Base-by-base conservation (phyloP, 202 grass and related monocot species). In the Sporobolus alterniflorus region DNA sequence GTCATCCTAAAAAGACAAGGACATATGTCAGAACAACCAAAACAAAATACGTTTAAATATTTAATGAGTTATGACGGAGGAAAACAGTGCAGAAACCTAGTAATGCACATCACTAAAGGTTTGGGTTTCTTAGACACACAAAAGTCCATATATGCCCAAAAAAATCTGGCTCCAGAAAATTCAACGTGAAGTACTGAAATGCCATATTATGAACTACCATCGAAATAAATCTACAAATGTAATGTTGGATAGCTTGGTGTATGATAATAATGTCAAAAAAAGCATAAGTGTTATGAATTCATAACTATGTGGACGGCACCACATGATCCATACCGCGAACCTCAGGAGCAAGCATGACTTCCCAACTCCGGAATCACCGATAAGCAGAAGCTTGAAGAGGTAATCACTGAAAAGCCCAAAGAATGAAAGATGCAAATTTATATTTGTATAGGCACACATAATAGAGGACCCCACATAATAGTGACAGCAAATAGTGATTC, bases 311-410 rank as follows among this genome's bases (percentile, higher is more conserved):
- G 3, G 43, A 43, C 9, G 26, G 24, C 21, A 75, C 20, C 21
- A 75, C 20, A 48, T 11, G 39, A 84, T 34, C 54, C 29, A 30
- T 89, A 94, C 88, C 9, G 92, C 88, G 84, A 94, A 94, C 86
- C 91, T 86, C 62, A 92, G 78, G 36, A 92, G 90, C n/a, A 92
- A 65, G 78, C 90, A 92, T 32, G 87, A 92, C 71, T 92, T 92
- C 22, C 90, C 90, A 28, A 92, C 90, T 64, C 90, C 90, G 6
- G 90, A 92, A 76, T 92, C 90, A 81, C 90, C 90, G 34, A 92
- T 92, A 16, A 92, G 90, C 79, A 92, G 50, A 60, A 92, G 90
- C 67, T 92, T 92, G 66, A 92, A 92, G 74, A 92, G 90, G 41
- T 94, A 94, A 43, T 94, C 92, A 30, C 88, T 94, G 86, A 11